phyloP scores from a whole-genome alignment of 208 protist species.

The Borovskyia barvae region DNA sequence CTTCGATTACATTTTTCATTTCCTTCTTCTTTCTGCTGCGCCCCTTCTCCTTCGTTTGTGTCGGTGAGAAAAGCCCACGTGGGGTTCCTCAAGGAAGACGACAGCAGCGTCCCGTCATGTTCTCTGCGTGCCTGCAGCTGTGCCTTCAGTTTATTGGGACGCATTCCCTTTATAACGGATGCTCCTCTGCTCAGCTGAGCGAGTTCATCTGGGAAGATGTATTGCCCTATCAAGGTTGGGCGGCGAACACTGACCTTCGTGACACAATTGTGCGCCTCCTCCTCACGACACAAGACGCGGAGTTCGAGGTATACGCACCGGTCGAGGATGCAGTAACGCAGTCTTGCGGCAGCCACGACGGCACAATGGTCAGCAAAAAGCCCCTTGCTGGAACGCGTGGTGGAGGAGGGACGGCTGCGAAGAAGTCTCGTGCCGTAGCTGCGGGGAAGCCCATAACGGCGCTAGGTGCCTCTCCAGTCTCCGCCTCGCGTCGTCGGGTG shows the following conservation, averaged over 20 bases:
- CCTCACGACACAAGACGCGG: constrained; percentile 3
- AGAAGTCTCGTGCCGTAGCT: too few species aligned
- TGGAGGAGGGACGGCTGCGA: too few species aligned
- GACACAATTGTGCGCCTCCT: constrained; percentile 48
- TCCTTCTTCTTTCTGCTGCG: not conserved
- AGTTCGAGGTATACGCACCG: constrained; percentile 4
- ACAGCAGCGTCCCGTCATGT: constrained; percentile 34
- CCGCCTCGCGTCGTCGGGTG: not conserved
- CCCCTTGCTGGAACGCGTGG: too few species aligned
- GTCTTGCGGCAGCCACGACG: too few species aligned
- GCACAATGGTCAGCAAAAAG: too few species aligned
- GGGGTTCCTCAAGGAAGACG: not conserved
- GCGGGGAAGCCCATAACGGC: too few species aligned
- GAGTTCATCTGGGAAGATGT: constrained; percentile 72
- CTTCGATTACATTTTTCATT: not conserved
- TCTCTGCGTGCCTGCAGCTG: constrained; percentile 48
- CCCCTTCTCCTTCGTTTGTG: not conserved
- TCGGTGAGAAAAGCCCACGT: not conserved
- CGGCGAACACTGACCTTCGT: constrained; percentile 35
- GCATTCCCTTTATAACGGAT: constrained; percentile 45
- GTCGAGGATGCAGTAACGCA: not conserved
- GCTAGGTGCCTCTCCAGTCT: too few species aligned
- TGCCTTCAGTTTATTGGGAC: constrained; percentile 63
- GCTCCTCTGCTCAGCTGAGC: constrained; percentile 45
- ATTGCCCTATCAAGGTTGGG: constrained; percentile 51